Conservation (phyloP, 2,329 filamentous ascomycete species). For the Talaromyces sp. region DNA sequence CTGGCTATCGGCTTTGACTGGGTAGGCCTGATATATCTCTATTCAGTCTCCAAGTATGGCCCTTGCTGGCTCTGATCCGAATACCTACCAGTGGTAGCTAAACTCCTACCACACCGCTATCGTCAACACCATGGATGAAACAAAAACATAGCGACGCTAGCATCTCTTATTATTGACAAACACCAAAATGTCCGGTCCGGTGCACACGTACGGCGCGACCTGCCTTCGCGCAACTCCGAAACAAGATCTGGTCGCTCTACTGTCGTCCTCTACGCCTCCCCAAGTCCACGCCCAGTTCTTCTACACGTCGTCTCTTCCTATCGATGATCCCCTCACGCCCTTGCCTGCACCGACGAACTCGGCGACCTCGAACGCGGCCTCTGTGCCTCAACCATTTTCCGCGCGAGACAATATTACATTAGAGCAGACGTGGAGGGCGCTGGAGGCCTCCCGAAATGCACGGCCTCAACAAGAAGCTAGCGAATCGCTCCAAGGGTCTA, state of each 20-base stretch:
- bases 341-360: slow-evolving; percentile 51
- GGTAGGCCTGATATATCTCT: not conserved
- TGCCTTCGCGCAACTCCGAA: slow-evolving; percentile 47
- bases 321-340: slow-evolving; percentile 82
- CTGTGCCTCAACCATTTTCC: slow-evolving; percentile 72
- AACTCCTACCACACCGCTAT: not conserved
- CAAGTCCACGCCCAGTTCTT: slow-evolving; percentile 69
- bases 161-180: not conserved
- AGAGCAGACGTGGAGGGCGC: slow-evolving; percentile 69
- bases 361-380: slow-evolving; percentile 48
- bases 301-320: slow-evolving; percentile 74
- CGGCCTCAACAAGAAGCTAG: slow-evolving; percentile 8
- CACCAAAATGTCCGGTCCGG: slow-evolving; percentile 32
- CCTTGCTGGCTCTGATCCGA: not conserved
- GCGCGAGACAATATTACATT: slow-evolving; percentile 72
- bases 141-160: not conserved
- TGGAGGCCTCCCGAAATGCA: slow-evolving; percentile 34
- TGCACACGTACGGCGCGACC: slow-evolving; percentile 58
- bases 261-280: slow-evolving; percentile 49
- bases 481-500: slow-evolving; percentile 11
- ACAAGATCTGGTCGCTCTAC: slow-evolving; percentile 27
- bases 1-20: too few relatives aligned
- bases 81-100: not conserved
- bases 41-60: not conserved
- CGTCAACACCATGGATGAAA: not conserved